A percentile compares a stretch with the other conserved stretches of the same genome.
phyloP scores from a whole-genome alignment of 345 rosid species.

The Firmiana major region DNA sequence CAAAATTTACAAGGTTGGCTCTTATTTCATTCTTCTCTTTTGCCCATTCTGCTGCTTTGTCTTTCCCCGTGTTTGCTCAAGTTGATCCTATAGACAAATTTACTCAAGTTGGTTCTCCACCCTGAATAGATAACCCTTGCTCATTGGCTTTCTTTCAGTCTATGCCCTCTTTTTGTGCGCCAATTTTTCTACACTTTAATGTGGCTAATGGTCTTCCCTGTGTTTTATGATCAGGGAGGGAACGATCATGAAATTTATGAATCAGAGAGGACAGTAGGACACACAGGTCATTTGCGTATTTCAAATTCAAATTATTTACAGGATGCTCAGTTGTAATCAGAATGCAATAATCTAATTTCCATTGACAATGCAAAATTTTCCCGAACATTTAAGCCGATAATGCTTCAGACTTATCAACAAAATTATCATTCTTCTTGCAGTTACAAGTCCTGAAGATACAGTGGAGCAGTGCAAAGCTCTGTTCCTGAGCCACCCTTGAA shows the following conservation, averaged over 20 bases:
- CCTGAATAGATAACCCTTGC: background rate
- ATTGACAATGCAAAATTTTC: background rate
- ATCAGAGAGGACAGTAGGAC: conserved; percentile 79
- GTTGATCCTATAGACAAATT: background rate
- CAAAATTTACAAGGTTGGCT: conserved; percentile 81
- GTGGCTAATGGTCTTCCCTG: background rate
- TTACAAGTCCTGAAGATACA: conserved; percentile 21
- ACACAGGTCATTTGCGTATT: conserved; percentile 56
- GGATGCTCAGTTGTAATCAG: background rate
- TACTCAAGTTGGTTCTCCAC: background rate
- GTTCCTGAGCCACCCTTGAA: conserved; percentile 14
- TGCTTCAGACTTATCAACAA: background rate
- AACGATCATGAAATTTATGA: conserved; percentile 87
- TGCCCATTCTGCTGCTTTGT: background rate
- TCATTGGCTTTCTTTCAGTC: background rate
- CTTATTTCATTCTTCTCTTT: background rate
- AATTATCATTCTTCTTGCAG: background rate
- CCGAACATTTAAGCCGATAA: background rate
- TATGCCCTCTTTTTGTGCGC: background rate
- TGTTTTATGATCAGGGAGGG: conserved; percentile 63
- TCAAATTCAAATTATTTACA: conserved; percentile 1
- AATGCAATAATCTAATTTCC: background rate
- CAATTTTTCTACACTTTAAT: background rate
- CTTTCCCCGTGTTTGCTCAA: background rate
- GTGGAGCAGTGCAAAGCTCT: conserved; percentile 12